Conservation (phyloP, 2,329 filamentous ascomycete species). For the Botrytis sinoallii region DNA sequence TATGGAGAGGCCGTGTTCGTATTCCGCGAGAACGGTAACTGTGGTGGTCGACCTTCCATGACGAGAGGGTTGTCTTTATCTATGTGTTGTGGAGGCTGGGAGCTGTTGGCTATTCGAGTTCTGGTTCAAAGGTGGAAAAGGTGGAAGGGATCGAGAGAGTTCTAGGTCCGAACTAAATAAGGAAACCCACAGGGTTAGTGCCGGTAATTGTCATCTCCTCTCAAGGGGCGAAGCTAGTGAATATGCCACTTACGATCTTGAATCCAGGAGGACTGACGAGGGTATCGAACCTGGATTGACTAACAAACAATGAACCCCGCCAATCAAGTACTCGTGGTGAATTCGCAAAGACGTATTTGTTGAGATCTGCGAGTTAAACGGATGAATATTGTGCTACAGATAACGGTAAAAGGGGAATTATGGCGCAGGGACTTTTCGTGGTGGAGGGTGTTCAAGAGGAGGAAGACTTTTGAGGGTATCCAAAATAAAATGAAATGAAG, state of each 20-base stretch:
- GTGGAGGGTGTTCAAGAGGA: neutral
- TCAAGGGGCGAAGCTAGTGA: neutral
- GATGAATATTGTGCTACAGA: constrained; percentile 1
- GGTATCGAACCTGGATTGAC: neutral
- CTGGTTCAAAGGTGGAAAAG: neutral
- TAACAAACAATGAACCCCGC: neutral
- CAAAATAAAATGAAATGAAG: neutral
- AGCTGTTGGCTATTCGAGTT: neutral
- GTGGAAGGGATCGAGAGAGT: neutral
- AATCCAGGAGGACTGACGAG: neutral
- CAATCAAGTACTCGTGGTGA: neutral
- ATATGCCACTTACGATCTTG: neutral
- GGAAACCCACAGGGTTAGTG: neutral
- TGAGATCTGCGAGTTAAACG: neutral
- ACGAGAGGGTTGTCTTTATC: constrained; percentile 15
- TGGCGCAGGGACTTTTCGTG: constrained; percentile 14
- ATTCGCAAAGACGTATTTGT: neutral
- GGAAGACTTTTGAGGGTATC: neutral
- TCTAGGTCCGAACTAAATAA: neutral
- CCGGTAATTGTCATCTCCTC: neutral
- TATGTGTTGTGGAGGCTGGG: neutral
- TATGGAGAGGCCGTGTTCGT: constrained; percentile 38
- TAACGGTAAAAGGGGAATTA: neutral
- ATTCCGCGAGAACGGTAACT: constrained; percentile 36
- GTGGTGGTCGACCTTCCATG: constrained; percentile 38